These are phyloP conservation scores for Leccinum uliginosum DNA, from an alignment of 768 basidiomycete genomes.

Conservation along the genomic window DNA sequence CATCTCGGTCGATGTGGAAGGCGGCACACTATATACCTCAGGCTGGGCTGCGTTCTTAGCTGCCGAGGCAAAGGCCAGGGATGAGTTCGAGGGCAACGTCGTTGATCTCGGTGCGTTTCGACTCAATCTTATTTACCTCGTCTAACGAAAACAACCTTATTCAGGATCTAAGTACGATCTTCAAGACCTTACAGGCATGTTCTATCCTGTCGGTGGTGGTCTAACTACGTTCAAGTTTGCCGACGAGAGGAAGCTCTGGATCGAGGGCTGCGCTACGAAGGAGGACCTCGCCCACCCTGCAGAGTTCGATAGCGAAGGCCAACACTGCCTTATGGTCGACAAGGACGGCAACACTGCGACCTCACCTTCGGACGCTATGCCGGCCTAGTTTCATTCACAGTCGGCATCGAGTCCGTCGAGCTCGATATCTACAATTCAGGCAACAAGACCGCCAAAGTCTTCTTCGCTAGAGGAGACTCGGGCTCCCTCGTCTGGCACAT, in stretches of 20 bases:
- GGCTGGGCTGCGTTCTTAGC: not conserved
- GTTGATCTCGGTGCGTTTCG: not conserved
- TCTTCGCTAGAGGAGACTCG: not conserved
- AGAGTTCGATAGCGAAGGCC: not conserved
- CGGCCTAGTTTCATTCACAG: not conserved
- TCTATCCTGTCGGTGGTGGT: not conserved
- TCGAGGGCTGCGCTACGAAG: not conserved
- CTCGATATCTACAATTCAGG: not conserved
- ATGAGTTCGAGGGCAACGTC: not conserved
- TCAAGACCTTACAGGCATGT: not conserved
- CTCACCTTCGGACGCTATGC: not conserved
- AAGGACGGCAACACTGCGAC: not conserved
- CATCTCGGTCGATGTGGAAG: not conserved
- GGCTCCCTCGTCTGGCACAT: not conserved
- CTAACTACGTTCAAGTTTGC: not conserved
- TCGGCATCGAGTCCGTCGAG: not conserved
- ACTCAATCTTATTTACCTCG: not conserved
- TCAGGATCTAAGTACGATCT: not conserved
- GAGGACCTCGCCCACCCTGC: not conserved
- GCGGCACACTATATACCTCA: not conserved
- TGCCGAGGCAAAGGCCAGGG: not conserved
- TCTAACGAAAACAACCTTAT: not conserved
- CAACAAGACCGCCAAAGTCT: not conserved
- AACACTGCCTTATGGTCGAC: not conserved
- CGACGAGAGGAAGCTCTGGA: not conserved